phyloP scores from a whole-genome alignment of 352 stramenopile species.

The Thalassiosira livingstoniorum region DNA sequence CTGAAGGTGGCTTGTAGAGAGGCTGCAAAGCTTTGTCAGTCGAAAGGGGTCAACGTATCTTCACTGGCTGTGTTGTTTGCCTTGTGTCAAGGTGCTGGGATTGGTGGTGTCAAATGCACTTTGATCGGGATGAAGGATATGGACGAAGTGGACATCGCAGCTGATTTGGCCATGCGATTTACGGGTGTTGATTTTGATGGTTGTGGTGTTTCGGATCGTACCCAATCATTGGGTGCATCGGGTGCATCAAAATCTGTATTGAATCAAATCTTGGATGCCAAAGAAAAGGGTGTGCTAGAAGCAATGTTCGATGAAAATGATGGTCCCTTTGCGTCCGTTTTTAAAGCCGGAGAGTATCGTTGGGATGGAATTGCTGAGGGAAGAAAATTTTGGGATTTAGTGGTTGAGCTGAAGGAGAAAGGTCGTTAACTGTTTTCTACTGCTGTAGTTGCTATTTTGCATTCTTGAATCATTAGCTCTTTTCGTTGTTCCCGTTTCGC shows the following conservation, averaged over 20 bases:
- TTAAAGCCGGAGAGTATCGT: conserved; percentile 56
- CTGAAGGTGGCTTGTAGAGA: conserved; percentile 75
- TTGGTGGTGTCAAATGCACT: conserved; percentile 74
- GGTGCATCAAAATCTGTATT: conserved; percentile 29
- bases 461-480: too few relatives aligned
- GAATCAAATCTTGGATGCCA: conserved; percentile 46
- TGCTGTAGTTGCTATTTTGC: too few relatives aligned
- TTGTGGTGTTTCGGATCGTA: conserved; percentile 5
- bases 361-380: conserved; percentile 76
- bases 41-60: conserved; percentile 64
- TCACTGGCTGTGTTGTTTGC: conserved; percentile 74
- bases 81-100: too few relatives aligned
- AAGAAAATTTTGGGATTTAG: conserved; percentile 65
- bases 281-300: conserved; percentile 51
- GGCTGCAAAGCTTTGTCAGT: conserved; percentile 56
- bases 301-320: conserved; percentile 52
- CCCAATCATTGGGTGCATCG: neutral
- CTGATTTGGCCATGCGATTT: conserved; percentile 69
- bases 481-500: too few relatives aligned
- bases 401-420: conserved; percentile 34
- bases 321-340: conserved; percentile 76
- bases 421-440: too few relatives aligned
- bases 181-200: conserved; percentile 39
- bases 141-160: conserved; percentile 67
- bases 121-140: conserved; percentile 82